These are phyloP conservation scores for Isochrysis galbana DNA, from an alignment of 78 protist genomes.

Conservation along the genomic window DNA sequence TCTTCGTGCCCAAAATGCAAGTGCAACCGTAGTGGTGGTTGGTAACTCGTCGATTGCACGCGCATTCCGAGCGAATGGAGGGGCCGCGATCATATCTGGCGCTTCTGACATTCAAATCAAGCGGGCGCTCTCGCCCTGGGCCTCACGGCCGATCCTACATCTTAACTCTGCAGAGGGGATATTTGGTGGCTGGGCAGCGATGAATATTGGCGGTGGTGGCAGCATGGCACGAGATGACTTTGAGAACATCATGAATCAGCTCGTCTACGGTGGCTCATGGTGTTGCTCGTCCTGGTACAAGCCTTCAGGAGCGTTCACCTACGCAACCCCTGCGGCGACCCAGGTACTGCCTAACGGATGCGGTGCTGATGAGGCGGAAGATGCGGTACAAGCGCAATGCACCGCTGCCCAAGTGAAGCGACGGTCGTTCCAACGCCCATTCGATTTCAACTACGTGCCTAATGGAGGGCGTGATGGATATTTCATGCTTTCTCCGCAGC, in stretches of 20 bases:
- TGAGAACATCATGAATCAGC: neutral
- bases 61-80: no score
- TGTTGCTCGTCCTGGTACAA: conserved; percentile 9
- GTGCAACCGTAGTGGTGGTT: no score
- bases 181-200: neutral
- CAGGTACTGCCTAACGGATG: neutral
- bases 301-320: neutral
- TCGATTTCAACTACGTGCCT: neutral
- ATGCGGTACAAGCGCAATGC: neutral
- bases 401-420: neutral
- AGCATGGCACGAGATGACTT: neutral
- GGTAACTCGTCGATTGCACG: no score
- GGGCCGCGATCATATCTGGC: no score
- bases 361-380: neutral
- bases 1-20: no score
- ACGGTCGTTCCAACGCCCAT: neutral
- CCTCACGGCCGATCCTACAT: no score
- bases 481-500: no score
- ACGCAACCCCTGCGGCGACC: neutral
- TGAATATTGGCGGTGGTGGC: neutral
- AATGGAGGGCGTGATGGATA: no score
- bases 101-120: no score
- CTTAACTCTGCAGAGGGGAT: neutral
- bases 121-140: no score
- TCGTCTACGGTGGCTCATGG: neutral